A percentile compares a stretch with the other conserved stretches of the same genome.
These are phyloP conservation scores for Melampsora larici-populina DNA, from an alignment of 1,284 basidiomycete species.

Conservation along the genomic window DNA sequence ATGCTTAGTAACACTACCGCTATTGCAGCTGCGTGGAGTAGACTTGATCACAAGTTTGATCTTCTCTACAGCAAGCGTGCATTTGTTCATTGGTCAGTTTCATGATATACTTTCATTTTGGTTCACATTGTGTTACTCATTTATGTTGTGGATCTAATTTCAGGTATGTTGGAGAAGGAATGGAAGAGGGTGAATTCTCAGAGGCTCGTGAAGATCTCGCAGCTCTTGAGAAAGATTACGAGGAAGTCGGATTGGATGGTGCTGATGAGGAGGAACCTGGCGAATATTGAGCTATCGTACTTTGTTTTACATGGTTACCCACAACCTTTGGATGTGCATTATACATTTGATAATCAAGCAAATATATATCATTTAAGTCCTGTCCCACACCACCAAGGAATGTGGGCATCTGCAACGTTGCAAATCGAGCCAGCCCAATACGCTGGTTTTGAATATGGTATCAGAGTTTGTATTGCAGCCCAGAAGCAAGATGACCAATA, in stretches of 20 bases:
- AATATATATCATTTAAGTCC: too few relatives aligned
- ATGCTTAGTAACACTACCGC: conserved; percentile 95
- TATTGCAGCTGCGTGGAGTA: conserved; percentile 89
- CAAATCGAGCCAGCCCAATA: too few relatives aligned
- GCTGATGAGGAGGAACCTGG: conserved; percentile 40
- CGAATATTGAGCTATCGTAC: conserved; percentile 24
- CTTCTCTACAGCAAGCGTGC: conserved; percentile 69
- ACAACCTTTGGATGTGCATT: too few relatives aligned
- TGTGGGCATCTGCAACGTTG: too few relatives aligned
- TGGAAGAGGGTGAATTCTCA: conserved; percentile 98
- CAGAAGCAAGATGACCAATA: too few relatives aligned
- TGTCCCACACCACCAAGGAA: too few relatives aligned
- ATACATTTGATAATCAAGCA: too few relatives aligned
- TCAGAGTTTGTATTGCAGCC: too few relatives aligned
- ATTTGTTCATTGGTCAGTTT: conserved; percentile 72
- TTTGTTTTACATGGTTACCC: background rate
- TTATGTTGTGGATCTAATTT: background rate
- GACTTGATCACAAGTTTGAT: conserved; percentile 98
- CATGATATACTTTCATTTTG: background rate
- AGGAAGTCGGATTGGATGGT: conserved; percentile 42
- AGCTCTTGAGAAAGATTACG: conserved; percentile 77
- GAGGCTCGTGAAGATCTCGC: conserved; percentile 96
- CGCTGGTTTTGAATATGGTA: too few relatives aligned
- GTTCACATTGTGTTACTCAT: too few relatives aligned
- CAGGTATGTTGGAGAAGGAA: conserved; percentile 86